phyloP scores from a whole-genome alignment of 2,329 filamentous ascomycete species.

The Diplodia mutila region DNA sequence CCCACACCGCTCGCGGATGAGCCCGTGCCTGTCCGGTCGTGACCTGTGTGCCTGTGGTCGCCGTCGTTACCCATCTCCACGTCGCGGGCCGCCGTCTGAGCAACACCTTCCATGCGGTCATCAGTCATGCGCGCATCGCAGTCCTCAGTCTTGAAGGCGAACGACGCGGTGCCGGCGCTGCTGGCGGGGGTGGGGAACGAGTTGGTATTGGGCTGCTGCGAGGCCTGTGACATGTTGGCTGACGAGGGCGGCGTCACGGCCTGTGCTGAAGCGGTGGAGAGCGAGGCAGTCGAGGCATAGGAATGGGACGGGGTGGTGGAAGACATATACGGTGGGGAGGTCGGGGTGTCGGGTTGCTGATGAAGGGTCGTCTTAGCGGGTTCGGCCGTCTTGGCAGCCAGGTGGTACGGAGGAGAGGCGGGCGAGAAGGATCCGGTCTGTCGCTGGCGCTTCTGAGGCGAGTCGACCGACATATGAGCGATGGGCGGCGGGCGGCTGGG shows the following conservation, averaged over 20 bases:
- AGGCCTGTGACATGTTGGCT: slow-evolving; percentile 41
- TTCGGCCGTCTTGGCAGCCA: slow-evolving; percentile 39
- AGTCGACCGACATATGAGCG: slow-evolving; percentile 30
- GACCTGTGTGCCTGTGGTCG: slow-evolving; percentile 49
- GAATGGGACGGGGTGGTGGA: slow-evolving; percentile 46
- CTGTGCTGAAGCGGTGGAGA: slow-evolving; percentile 35
- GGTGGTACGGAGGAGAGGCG: slow-evolving; percentile 48
- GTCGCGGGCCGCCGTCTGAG: slow-evolving; percentile 29
- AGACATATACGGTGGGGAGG: slow-evolving; percentile 53
- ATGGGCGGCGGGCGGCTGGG: not conserved
- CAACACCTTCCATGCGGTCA: slow-evolving; percentile 26
- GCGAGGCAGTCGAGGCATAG: slow-evolving; percentile 30
- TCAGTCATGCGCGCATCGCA: slow-evolving; percentile 50
- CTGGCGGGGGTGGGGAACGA: slow-evolving; percentile 42
- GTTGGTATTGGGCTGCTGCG: slow-evolving; percentile 40
- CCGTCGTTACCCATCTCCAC: slow-evolving; percentile 34
- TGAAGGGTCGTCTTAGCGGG: slow-evolving; percentile 46
- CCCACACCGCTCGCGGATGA: slow-evolving; percentile 29
- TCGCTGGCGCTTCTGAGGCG: slow-evolving; percentile 43
- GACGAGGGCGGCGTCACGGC: slow-evolving; percentile 50
- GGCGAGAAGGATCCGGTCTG: slow-evolving; percentile 50
- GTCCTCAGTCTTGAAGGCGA: slow-evolving; percentile 44
- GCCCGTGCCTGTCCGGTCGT: slow-evolving; percentile 48
- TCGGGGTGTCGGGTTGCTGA: slow-evolving; percentile 51
- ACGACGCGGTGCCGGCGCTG: slow-evolving; percentile 38